Percentiles rank a stretch among this genome's conserved stretches.
phyloP scores from a whole-genome alignment of 2,329 filamentous ascomycete species.

The Penicillium sp. region DNA sequence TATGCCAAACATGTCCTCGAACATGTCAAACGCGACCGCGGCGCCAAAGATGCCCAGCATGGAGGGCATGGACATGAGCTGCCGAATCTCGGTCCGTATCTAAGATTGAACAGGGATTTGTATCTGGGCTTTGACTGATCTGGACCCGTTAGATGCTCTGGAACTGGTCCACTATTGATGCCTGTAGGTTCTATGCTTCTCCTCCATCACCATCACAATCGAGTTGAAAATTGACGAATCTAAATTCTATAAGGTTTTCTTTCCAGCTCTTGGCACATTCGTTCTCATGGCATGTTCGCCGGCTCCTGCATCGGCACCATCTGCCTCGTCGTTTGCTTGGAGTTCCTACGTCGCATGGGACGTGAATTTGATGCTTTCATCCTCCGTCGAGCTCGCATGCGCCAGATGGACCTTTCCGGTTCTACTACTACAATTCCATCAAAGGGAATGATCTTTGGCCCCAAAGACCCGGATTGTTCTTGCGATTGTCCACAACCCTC shows the following conservation, averaged over 20 bases:
- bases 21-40: slow-evolving; percentile 1
- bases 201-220: not conserved
- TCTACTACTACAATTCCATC: not conserved
- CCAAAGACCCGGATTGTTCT: not conserved
- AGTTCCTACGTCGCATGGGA: slow-evolving; percentile 68
- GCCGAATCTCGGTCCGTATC: slow-evolving; percentile 32
- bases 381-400: slow-evolving; percentile 51
- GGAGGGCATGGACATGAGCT: slow-evolving; percentile 28
- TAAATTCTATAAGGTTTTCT: slow-evolving; percentile 61
- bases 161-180: slow-evolving; percentile 27
- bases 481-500: not conserved
- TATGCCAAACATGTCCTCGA: not conserved
- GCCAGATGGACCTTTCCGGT: slow-evolving; percentile 24
- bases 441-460: not conserved
- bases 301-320: slow-evolving; percentile 78
- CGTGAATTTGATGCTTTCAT: slow-evolving; percentile 74
- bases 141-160: slow-evolving; percentile 23
- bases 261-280: slow-evolving; percentile 68
- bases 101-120: not conserved
- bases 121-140: slow-evolving; percentile 32
- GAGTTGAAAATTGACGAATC: not conserved
- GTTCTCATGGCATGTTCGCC: slow-evolving; percentile 70
- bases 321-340: slow-evolving; percentile 70
- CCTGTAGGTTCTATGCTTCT: slow-evolving; percentile 12
- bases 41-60: slow-evolving; percentile 15